phyloP scores from a whole-genome alignment of 2,329 filamentous ascomycete species.

The Pseudocercospora pini-densiflorae region DNA sequence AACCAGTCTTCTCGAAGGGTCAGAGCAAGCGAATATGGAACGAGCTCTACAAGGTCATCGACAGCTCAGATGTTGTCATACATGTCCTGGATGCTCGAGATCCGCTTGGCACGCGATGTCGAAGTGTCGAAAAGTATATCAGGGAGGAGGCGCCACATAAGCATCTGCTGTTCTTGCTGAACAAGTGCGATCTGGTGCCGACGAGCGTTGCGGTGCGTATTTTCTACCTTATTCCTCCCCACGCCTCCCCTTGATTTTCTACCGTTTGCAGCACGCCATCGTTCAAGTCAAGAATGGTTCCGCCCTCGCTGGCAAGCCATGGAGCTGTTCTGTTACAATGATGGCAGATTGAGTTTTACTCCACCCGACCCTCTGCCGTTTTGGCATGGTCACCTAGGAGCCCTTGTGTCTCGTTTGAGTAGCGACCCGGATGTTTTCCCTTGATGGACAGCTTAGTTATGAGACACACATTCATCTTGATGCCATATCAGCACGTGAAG shows the following conservation, averaged over 20 bases:
- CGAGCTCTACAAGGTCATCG: constrained; percentile 88
- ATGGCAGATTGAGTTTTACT: constrained; percentile 86
- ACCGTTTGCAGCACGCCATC: constrained; percentile 61
- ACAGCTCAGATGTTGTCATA: constrained; percentile 95
- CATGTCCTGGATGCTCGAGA: constrained; percentile 91
- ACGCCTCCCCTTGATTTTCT: constrained; percentile 20
- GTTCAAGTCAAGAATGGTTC: constrained; percentile 90
- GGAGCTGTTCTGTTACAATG: constrained; percentile 97
- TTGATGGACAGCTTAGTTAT: constrained; percentile 98
- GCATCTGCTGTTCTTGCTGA: constrained; percentile 86
- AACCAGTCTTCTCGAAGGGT: constrained; percentile 89
- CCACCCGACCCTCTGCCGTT: constrained; percentile 79
- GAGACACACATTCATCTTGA: constrained; percentile 76
- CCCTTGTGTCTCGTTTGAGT: constrained; percentile 92
- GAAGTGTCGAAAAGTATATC: constrained; percentile 90
- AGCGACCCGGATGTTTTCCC: constrained; percentile 76
- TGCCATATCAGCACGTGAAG: constrained; percentile 13
- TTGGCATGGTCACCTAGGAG: constrained; percentile 77
- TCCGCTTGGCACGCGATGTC: constrained; percentile 86
- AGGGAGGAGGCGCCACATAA: constrained; percentile 94
- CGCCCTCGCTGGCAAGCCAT: constrained; percentile 63
- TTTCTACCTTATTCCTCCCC: constrained; percentile 41
- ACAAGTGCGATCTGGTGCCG: constrained; percentile 92
- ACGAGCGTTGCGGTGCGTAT: constrained; percentile 91
- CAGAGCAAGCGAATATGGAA: constrained; percentile 98